Evolutionary conservation across 371 early-diverging fungal genomes (phyloP).

Genomic region (Rhizopus sp.): DNA sequence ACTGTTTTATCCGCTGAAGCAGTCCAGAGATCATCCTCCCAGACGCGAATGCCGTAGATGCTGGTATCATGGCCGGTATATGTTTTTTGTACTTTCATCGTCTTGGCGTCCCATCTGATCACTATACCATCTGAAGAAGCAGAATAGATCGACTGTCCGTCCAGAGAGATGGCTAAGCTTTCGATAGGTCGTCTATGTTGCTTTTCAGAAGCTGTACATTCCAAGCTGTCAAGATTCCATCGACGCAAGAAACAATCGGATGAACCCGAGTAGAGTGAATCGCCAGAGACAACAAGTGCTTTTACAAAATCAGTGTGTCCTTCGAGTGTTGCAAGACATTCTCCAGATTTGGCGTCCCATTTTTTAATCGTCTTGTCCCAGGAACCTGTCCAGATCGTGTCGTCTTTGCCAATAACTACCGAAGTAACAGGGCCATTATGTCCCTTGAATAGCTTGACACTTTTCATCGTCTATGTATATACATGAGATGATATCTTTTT

Average conservation of each 20-base stretch:
- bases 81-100: slow-evolving; percentile 35
- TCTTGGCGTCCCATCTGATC: slow-evolving; percentile 65
- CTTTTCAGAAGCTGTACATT: slow-evolving; percentile 47
- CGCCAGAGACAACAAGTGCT: slow-evolving; percentile 49
- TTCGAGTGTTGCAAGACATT: slow-evolving; percentile 53
- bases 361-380: slow-evolving; percentile 82
- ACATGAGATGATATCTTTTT: neutral
- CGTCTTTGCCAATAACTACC: slow-evolving; percentile 50
- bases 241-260: slow-evolving; percentile 69
- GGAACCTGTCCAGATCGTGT: slow-evolving; percentile 69
- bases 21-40: slow-evolving; percentile 69
- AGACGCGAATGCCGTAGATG: slow-evolving; percentile 58
- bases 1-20: slow-evolving; percentile 82
- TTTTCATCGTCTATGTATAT: slow-evolving; percentile 59
- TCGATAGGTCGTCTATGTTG: slow-evolving; percentile 71
- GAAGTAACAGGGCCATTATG: slow-evolving; percentile 85
- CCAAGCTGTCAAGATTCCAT: slow-evolving; percentile 62
- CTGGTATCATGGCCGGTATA: slow-evolving; percentile 75
- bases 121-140: slow-evolving; percentile 70
- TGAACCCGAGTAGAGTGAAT: slow-evolving; percentile 67
- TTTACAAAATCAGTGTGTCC: slow-evolving; percentile 82
- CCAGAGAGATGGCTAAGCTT: slow-evolving; percentile 49
- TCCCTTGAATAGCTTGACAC: slow-evolving; percentile 66
- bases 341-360: slow-evolving; percentile 67
- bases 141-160: slow-evolving; percentile 59